Evolutionary conservation across 2,329 filamentous ascomycete genomes (phyloP).

Genomic region (Chrysosporium keratinophilum): DNA sequence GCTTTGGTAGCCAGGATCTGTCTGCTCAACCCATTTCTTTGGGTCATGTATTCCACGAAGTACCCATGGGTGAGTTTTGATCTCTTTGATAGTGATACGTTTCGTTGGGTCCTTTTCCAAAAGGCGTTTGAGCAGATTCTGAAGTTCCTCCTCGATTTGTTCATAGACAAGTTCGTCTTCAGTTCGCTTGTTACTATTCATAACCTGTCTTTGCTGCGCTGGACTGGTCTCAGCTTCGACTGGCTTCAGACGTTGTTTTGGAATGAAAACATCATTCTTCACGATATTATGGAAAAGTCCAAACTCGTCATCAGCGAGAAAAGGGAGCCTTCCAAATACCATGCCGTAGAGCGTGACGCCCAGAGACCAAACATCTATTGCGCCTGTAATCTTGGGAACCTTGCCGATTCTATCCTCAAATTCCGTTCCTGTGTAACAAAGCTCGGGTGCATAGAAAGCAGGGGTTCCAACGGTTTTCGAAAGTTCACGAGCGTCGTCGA

Average conservation of each 20-base stretch:
- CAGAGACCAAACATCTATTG: conserved; percentile 95
- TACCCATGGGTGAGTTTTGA: conserved; percentile 92
- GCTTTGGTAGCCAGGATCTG: conserved; percentile 68
- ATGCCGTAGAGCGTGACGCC: conserved; percentile 94
- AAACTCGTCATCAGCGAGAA: conserved; percentile 82
- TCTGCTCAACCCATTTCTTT: conserved; percentile 81
- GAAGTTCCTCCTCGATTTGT: conserved; percentile 66
- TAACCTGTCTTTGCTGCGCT: conserved; percentile 41
- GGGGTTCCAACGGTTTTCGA: conserved; percentile 97
- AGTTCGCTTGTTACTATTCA: conserved; percentile 58
- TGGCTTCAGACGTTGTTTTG: conserved; percentile 68
- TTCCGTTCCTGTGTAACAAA: conserved; percentile 77
- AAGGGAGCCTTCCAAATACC: conserved; percentile 86
- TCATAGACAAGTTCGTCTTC: conserved; percentile 77
- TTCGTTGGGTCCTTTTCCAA: conserved; percentile 81
- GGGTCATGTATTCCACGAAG: conserved; percentile 65
- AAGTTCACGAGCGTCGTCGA: conserved; percentile 89
- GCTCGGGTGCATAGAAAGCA: conserved; percentile 91
- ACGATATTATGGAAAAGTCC: conserved; percentile 87
- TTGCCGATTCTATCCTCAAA: conserved; percentile 44
- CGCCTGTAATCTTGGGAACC: conserved; percentile 67
- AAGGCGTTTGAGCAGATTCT: conserved; percentile 68
- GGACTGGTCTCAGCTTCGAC: conserved; percentile 43
- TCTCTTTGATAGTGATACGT: conserved; percentile 79
- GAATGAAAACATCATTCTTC: conserved; percentile 84